Evolutionary conservation across 1,284 basidiomycete species (phyloP), one percentile per base, ranked within the genome.

Genomic region (Cystobasidium slooffiae): DNA sequence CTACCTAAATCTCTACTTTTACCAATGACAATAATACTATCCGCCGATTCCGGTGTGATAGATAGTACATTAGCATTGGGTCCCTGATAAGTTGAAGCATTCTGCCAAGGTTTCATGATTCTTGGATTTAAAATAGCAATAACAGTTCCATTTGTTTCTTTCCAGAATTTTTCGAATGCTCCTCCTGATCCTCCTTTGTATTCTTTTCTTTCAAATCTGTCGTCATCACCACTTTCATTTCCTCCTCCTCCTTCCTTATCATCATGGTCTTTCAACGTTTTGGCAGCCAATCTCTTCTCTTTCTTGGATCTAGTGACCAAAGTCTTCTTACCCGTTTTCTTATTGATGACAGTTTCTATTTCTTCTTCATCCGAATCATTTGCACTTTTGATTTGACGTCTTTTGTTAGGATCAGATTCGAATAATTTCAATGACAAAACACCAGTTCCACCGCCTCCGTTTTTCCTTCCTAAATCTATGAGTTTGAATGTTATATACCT

Each of bases 171-270:
- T 81, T 98, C 96, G 80, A 93, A 99, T 0, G 95, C 95, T 6
- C 96, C 95, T 1, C 88, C 88, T 76, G 92, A 94, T 0, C 96
- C 95, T 0, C 95, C 94, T 75, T 86, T 87, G 81, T 93, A 96
- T 0, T 89, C 78, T 78, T 88, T 91, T 46, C 76, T 76, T 49
- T 76, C 73, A 65, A 67, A 73, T 24, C 61, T 63, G 20, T 49
- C 65, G 4, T 47, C 39, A 22, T 53, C 69, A 62, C 24, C 51
- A 22, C 20, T n/a, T n/a, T n/a, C 37, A 16, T 43, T 14, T 22
- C 37, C 58, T 18, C n/a, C 49, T 10, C 22, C 69, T 31, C 6
- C 37, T 43, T 56, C 22, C 6, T 22, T 52, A 43, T 22, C 58
- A 46, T 41, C 47, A 41, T 10, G 20, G 9, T 24, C 37, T 3